A percentile compares a stretch with the other conserved stretches of the same genome.
phyloP scores from a whole-genome alignment of 1,139 yeast species.

The Hyphopichia fennica region DNA sequence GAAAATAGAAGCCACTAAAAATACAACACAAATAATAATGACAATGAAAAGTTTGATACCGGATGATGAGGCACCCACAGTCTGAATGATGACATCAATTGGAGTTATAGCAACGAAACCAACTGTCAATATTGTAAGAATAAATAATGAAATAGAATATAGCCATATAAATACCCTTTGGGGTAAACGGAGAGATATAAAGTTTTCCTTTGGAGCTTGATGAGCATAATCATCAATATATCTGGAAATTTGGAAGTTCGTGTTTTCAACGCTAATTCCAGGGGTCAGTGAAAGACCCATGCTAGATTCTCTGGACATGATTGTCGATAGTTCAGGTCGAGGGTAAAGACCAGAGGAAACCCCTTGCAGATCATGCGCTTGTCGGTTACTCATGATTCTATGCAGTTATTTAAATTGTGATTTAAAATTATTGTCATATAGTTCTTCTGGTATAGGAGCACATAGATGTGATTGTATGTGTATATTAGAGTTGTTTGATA shows the following conservation, averaged over 20 bases:
- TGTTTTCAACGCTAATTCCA: background rate
- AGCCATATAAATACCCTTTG: conserved; percentile 47
- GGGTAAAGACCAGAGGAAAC: background rate
- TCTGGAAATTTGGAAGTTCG: background rate
- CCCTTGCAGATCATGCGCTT: background rate
- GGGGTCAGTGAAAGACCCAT: background rate
- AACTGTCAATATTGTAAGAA: conserved; percentile 50
- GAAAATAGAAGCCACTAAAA: conserved; percentile 48
- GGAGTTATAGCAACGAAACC: conserved; percentile 69
- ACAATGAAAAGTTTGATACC: conserved; percentile 74
- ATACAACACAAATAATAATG: conserved; percentile 66
- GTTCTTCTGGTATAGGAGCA: background rate
- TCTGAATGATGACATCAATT: conserved; percentile 72
- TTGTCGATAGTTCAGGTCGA: background rate
- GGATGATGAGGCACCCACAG: conserved; percentile 53
- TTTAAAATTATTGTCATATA: conserved; percentile 1
- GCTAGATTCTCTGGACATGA: conserved; percentile 2
- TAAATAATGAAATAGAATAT: conserved; percentile 54
- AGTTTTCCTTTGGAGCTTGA: conserved; percentile 1
- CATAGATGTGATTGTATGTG: background rate
- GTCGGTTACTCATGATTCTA: conserved; percentile 1
- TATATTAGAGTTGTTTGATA: too few relatives aligned
- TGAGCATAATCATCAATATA: background rate
- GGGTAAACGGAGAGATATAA: conserved; percentile 26
- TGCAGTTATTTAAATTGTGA: background rate